Evolutionary conservation across 2,329 filamentous ascomycete species (phyloP).

Genomic region (Alternaria panax): DNA sequence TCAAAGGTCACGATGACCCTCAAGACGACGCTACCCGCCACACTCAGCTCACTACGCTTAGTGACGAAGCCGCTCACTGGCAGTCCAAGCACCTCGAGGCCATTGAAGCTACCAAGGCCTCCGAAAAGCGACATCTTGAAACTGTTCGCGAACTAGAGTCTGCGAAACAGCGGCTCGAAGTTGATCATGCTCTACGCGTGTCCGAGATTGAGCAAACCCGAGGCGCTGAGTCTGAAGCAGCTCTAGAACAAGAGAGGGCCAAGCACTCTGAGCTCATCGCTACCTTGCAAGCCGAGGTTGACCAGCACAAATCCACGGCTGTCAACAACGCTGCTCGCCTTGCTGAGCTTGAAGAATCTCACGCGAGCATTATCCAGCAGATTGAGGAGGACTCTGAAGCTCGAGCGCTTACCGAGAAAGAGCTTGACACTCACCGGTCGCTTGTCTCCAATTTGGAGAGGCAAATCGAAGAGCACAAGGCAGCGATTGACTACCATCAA

Average conservation of each 20-base stretch:
- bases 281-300: slow-evolving; percentile 74
- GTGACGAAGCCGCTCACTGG: slow-evolving; percentile 77
- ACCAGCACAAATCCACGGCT: slow-evolving; percentile 80
- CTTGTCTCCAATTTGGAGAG: slow-evolving; percentile 64
- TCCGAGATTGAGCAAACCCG: slow-evolving; percentile 41
- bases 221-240: slow-evolving; percentile 36
- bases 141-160: slow-evolving; percentile 78
- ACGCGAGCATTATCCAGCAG: slow-evolving; percentile 70
- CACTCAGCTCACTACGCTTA: slow-evolving; percentile 69
- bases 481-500: slow-evolving; percentile 62
- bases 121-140: slow-evolving; percentile 74
- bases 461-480: slow-evolving; percentile 64
- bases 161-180: slow-evolving; percentile 55
- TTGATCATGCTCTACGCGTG: slow-evolving; percentile 40
- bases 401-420: slow-evolving; percentile 62
- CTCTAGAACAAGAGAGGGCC: slow-evolving; percentile 51
- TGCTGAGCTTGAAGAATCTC: slow-evolving; percentile 75
- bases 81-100: slow-evolving; percentile 76
- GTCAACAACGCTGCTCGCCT: slow-evolving; percentile 73
- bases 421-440: slow-evolving; percentile 60
- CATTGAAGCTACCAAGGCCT: slow-evolving; percentile 73
- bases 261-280: slow-evolving; percentile 62
- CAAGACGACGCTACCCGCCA: slow-evolving; percentile 54
- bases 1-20: slow-evolving; percentile 10
- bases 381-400: slow-evolving; percentile 71